Conservation (phyloP, 1,284 basidiomycete genomes). For the Naganishia sp. region DNA sequence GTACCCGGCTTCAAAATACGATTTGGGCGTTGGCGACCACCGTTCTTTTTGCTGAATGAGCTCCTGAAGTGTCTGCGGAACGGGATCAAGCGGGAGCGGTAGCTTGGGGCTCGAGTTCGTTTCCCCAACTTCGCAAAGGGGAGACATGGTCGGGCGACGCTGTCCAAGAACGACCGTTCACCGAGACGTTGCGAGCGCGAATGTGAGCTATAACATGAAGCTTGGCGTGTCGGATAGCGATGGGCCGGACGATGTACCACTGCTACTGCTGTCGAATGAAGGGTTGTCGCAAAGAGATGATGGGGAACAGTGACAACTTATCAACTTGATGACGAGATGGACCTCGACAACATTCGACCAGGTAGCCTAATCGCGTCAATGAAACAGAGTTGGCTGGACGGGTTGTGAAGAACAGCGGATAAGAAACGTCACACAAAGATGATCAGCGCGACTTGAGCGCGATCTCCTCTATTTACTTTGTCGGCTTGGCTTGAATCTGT, state of each 20-base stretch:
- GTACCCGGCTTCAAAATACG: slow-evolving; percentile 13
- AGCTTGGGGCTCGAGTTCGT: slow-evolving; percentile 8
- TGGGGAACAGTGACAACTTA: too few relatives aligned
- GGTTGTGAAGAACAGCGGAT: slow-evolving; percentile 28
- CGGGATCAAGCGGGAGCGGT: slow-evolving; percentile 19
- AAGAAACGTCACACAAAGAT: slow-evolving; percentile 21
- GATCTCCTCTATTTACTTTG: neutral
- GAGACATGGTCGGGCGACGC: slow-evolving; percentile 7
- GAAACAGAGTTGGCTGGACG: slow-evolving; percentile 12
- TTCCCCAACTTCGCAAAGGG: neutral
- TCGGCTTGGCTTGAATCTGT: too few relatives aligned
- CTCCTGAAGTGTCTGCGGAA: slow-evolving; percentile 21
- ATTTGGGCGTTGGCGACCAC: slow-evolving; percentile 23
- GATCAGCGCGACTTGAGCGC: slow-evolving; percentile 17
- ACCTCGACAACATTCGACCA: neutral
- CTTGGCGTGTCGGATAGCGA: neutral
- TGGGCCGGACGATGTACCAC: neutral
- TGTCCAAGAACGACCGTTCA: neutral
- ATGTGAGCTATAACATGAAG: slow-evolving; percentile 12
- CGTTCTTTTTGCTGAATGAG: slow-evolving; percentile 22
- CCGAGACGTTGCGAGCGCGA: too few relatives aligned
- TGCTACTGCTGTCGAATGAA: neutral
- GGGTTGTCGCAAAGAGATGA: neutral
- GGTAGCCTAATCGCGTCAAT: slow-evolving; percentile 17
- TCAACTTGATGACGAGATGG: neutral